phyloP scores from a whole-genome alignment of 306 rosid species.

The Sesbania bispinosa region DNA sequence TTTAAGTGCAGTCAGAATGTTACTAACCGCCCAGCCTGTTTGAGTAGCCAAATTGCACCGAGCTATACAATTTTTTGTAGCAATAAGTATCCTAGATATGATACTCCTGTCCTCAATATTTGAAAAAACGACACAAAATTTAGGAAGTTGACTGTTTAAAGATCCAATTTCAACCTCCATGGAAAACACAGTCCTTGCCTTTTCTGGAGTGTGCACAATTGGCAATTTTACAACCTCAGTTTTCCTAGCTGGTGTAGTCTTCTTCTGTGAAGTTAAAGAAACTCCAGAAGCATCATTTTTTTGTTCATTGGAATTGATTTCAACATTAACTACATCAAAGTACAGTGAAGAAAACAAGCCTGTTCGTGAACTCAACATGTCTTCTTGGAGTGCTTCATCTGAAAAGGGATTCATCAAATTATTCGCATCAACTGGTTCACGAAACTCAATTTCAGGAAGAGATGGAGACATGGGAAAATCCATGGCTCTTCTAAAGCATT shows the following conservation, averaged over 20 bases:
- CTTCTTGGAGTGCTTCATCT: constrained; percentile 34
- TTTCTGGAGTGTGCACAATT: constrained; percentile 23
- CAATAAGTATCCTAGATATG: constrained; percentile 44
- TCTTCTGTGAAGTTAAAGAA: constrained; percentile 4
- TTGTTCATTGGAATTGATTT: constrained; percentile 38
- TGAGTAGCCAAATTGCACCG: constrained; percentile 46
- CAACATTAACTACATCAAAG: constrained; percentile 35
- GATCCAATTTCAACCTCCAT: constrained; percentile 31
- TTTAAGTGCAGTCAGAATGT: constrained; percentile 52
- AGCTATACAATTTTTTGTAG: constrained; percentile 49
- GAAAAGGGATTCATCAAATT: constrained; percentile 25
- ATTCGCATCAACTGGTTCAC: constrained; percentile 24
- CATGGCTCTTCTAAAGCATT: constrained; percentile 56
- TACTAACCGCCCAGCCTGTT: constrained; percentile 55
- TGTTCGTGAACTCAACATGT: constrained; percentile 22
- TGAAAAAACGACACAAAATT: constrained; percentile 39
- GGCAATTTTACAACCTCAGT: constrained; percentile 29
- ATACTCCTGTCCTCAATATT: constrained; percentile 35
- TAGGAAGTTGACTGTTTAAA: constrained; percentile 23
- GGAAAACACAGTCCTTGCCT: constrained; percentile 26
- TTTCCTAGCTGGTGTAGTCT: constrained; percentile 18
- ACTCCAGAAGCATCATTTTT: constrained; percentile 20
- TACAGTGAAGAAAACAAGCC: constrained; percentile 20
- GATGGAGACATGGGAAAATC: constrained; percentile 70
- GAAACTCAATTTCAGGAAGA: constrained; percentile 50